A percentile compares a stretch with the other conserved stretches of the same genome.
Evolutionary conservation across 2,329 filamentous ascomycete species (phyloP).

Genomic region (Clarireedia monteithiana): DNA sequence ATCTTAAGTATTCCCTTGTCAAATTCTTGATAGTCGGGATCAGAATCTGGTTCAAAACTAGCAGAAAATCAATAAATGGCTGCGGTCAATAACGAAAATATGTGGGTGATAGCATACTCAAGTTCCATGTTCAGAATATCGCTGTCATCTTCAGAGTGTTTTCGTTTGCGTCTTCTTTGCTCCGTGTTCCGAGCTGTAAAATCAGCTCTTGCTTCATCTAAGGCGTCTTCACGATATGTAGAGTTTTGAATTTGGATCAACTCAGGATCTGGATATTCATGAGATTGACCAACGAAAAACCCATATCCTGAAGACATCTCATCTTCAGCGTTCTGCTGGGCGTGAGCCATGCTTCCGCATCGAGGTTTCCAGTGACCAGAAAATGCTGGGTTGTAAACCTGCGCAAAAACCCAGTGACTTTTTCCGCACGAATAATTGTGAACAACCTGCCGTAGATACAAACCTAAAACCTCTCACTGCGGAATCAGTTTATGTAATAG

Average conservation of each 20-base stretch:
- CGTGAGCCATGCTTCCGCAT: too few relatives aligned
- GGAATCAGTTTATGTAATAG: too few relatives aligned
- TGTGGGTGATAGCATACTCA: background rate
- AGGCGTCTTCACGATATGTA: background rate
- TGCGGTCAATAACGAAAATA: background rate
- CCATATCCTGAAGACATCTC: background rate
- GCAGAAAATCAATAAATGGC: background rate
- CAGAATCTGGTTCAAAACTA: constrained; percentile 19
- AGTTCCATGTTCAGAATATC: constrained; percentile 6
- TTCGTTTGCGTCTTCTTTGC: constrained; percentile 9
- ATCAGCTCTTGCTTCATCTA: constrained; percentile 7
- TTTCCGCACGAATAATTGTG: too few relatives aligned
- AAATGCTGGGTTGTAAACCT: too few relatives aligned
- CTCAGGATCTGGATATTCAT: constrained; percentile 16
- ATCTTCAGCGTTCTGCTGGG: background rate
- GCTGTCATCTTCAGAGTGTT: background rate
- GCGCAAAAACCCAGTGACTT: too few relatives aligned
- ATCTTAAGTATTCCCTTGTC: constrained; percentile 34
- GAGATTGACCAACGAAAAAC: background rate
- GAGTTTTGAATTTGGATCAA: constrained; percentile 3
- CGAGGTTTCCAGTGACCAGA: too few relatives aligned
- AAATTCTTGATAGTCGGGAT: constrained; percentile 36
- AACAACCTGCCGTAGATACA: too few relatives aligned
- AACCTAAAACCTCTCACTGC: too few relatives aligned
- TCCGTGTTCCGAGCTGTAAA: constrained; percentile 6